phyloP scores from a whole-genome alignment of 2,329 filamentous ascomycete species.

The Colletotrichum magnum region DNA sequence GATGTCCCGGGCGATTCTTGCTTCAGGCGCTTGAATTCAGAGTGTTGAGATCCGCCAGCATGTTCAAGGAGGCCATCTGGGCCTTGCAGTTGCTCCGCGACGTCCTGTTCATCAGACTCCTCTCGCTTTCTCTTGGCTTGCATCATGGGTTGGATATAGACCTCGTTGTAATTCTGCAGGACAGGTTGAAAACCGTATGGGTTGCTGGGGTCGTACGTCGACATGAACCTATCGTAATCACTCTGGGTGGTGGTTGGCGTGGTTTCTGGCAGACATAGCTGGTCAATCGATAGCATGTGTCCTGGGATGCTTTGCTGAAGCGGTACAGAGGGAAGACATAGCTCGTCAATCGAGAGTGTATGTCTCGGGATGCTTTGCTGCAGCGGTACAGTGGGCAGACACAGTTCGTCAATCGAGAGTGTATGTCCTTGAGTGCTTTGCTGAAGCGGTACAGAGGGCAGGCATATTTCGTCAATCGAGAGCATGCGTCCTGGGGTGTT shows the following conservation, averaged over 20 bases:
- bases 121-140: slow-evolving; percentile 2
- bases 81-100: background rate
- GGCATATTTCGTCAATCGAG: too few species aligned
- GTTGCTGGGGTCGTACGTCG: background rate
- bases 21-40: slow-evolving; percentile 3
- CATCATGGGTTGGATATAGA: background rate
- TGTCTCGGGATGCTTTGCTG: too few species aligned
- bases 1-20: background rate
- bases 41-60: background rate
- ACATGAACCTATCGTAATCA: background rate
- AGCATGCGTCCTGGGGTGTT: too few species aligned
- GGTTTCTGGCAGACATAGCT: too few species aligned
- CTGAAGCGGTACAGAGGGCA: too few species aligned
- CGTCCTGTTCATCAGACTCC: background rate
- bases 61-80: background rate
- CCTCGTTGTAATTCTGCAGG: slow-evolving; percentile 5
- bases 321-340: too few species aligned
- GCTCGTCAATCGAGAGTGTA: too few species aligned
- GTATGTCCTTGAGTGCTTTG: too few species aligned
- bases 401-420: too few species aligned
- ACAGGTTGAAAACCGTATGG: slow-evolving; percentile 29
- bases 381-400: too few species aligned
- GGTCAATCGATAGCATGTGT: too few species aligned
- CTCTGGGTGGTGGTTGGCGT: background rate
- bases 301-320: too few species aligned